Conservation (phyloP, 2,329 filamentous ascomycete species). For the Epichloe coenophiala region DNA sequence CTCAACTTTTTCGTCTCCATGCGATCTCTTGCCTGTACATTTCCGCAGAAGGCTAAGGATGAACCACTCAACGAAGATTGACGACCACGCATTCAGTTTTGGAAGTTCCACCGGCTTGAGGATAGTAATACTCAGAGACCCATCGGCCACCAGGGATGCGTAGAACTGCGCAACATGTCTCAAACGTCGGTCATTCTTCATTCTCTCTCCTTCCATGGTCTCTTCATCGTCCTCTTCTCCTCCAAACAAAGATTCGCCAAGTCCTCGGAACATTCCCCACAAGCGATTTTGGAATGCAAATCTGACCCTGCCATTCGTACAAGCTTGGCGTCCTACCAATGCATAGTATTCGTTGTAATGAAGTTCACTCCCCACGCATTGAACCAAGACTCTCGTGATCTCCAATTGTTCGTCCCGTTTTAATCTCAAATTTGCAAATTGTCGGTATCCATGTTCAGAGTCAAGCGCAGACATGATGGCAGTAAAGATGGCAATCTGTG, state of each 20-base stretch:
- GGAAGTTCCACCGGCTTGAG: slow-evolving; percentile 65
- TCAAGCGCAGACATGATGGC: slow-evolving; percentile 78
- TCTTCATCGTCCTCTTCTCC: slow-evolving; percentile 46
- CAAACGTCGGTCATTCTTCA: slow-evolving; percentile 35
- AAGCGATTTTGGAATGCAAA: slow-evolving; percentile 81
- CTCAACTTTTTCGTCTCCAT: slow-evolving; percentile 44
- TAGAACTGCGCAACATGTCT: slow-evolving; percentile 42
- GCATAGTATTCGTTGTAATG: slow-evolving; percentile 91
- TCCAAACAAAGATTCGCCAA: slow-evolving; percentile 69
- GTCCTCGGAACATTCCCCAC: slow-evolving; percentile 71
- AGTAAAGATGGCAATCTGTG: slow-evolving; percentile 84
- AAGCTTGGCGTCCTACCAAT: slow-evolving; percentile 66
- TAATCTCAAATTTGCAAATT: slow-evolving; percentile 67
- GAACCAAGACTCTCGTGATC: slow-evolving; percentile 74
- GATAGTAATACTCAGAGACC: slow-evolving; percentile 31
- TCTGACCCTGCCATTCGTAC: slow-evolving; percentile 57
- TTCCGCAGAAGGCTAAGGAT: slow-evolving; percentile 63
- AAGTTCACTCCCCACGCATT: slow-evolving; percentile 72
- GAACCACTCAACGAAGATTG: slow-evolving; percentile 66
- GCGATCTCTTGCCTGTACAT: slow-evolving; percentile 31
- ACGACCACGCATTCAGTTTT: slow-evolving; percentile 63
- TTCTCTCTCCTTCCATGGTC: slow-evolving; percentile 31
- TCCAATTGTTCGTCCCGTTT: slow-evolving; percentile 80
- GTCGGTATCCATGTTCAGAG: slow-evolving; percentile 68
- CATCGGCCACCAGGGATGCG: slow-evolving; percentile 34